phyloP scores from a whole-genome alignment of 306 rosid species.

The Glycyrrhiza uralensis region DNA sequence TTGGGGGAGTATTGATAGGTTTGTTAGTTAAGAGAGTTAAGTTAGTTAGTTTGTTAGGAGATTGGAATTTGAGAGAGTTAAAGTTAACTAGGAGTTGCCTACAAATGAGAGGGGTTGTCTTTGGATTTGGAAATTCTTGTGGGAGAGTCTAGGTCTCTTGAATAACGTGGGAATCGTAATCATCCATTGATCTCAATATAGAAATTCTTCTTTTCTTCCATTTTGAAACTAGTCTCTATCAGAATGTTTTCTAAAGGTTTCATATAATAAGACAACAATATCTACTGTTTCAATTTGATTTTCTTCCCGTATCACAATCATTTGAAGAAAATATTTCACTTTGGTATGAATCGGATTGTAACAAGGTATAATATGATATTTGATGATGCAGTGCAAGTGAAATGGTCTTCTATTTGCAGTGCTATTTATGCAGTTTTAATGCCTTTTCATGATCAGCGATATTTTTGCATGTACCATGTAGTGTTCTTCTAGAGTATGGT shows the following conservation, averaged over 20 bases:
- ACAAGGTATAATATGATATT: background rate
- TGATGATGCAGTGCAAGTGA: background rate
- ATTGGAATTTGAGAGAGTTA: too few species aligned
- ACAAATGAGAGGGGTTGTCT: too few species aligned
- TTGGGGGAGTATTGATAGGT: too few species aligned
- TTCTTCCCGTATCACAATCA: background rate
- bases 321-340: background rate
- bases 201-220: too few species aligned
- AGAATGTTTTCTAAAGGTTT: background rate
- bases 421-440: background rate
- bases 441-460: conserved; percentile 17
- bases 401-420: background rate
- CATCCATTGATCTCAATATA: too few species aligned
- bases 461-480: background rate
- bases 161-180: too few species aligned
- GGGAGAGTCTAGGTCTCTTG: too few species aligned
- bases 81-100: too few species aligned
- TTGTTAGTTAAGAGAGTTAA: too few species aligned
- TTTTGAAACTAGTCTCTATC: too few species aligned
- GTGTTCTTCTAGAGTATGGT: conserved; percentile 7
- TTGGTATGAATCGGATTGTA: background rate
- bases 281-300: background rate
- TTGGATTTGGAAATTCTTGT: too few species aligned
- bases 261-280: background rate
- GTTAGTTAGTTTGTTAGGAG: too few species aligned